phyloP scores from a whole-genome alignment of 2,329 filamentous ascomycete genomes.

The Chaetomiaceae sp. region DNA sequence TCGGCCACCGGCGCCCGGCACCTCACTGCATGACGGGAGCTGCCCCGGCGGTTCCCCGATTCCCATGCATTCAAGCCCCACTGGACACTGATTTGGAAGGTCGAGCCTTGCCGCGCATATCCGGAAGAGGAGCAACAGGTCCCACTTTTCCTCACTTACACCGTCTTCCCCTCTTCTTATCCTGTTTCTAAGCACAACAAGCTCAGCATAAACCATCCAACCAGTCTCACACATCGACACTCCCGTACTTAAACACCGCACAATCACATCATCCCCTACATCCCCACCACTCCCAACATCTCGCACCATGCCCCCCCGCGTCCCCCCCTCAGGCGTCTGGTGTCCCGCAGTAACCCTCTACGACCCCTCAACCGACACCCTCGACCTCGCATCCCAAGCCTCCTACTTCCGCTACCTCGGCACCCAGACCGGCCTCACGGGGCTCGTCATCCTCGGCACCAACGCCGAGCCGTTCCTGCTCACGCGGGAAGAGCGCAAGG shows the following conservation, averaged over 20 bases:
- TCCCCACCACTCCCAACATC: background rate
- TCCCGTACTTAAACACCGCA: no score
- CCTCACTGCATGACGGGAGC: no score
- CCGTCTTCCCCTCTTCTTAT: no score
- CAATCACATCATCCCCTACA: background rate
- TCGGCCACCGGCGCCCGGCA: no score
- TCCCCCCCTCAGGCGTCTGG: slow-evolving; percentile 32
- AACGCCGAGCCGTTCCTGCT: slow-evolving; percentile 35
- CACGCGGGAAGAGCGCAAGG: slow-evolving; percentile 31
- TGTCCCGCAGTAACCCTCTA: slow-evolving; percentile 34
- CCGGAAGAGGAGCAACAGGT: background rate
- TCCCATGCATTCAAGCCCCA: background rate
- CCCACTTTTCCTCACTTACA: slow-evolving; percentile 3
- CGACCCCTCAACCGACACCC: slow-evolving; percentile 28
- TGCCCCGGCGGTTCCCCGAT: background rate
- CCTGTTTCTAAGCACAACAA: no score
- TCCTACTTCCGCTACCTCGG: slow-evolving; percentile 31
- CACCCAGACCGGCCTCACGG: slow-evolving; percentile 27
- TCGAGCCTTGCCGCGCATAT: slow-evolving; percentile 6
- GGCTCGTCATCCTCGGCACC: slow-evolving; percentile 33
- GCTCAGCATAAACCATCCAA: no score
- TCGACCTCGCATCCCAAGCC: slow-evolving; percentile 30
- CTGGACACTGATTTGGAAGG: background rate
- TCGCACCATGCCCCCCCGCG: slow-evolving; percentile 13
- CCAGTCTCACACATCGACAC: background rate